Evolutionary conservation across 495 filamentous ascomycete genomes (phyloP).

Genomic region (Aspergillus taichungensis): DNA sequence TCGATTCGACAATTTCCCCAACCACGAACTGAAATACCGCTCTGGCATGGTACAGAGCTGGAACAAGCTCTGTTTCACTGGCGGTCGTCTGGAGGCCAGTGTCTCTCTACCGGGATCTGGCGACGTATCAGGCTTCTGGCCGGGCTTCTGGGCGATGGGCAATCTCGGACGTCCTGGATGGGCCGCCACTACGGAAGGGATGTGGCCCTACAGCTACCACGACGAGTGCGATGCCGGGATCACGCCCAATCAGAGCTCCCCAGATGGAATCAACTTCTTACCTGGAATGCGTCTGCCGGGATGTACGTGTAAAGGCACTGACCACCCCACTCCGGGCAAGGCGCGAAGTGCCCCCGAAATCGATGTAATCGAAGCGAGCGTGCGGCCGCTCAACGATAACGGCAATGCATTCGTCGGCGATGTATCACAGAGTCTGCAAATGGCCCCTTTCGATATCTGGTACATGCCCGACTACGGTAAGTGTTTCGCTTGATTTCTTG

Average conservation of each 20-base stretch:
- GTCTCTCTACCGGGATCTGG: slow-evolving; percentile 65
- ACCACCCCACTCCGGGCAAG: slow-evolving; percentile 63
- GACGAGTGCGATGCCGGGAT: slow-evolving; percentile 67
- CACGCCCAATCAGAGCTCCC: slow-evolving; percentile 65
- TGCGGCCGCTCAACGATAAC: slow-evolving; percentile 43
- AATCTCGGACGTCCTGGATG: slow-evolving; percentile 65
- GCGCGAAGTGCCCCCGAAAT: slow-evolving; percentile 69
- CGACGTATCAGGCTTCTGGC: slow-evolving; percentile 66
- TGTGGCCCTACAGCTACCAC: slow-evolving; percentile 73
- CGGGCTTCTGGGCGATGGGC: slow-evolving; percentile 75
- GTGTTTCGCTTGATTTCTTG: slow-evolving; percentile 1
- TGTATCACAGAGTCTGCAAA: slow-evolving; percentile 64
- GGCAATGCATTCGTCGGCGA: slow-evolving; percentile 42
- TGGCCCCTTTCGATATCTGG: slow-evolving; percentile 70
- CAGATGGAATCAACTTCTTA: slow-evolving; percentile 58
- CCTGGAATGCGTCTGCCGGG: slow-evolving; percentile 69
- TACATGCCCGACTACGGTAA: slow-evolving; percentile 63
- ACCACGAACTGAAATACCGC: slow-evolving; percentile 60
- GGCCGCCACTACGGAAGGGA: slow-evolving; percentile 60
- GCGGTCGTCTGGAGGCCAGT: slow-evolving; percentile 67
- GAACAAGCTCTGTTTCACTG: slow-evolving; percentile 74
- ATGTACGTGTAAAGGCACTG: slow-evolving; percentile 55
- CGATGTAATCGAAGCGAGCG: slow-evolving; percentile 65
- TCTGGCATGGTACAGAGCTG: slow-evolving; percentile 80
- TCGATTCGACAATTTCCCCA: slow-evolving; percentile 57